Evolutionary conservation across 2,329 filamentous ascomycete species (phyloP).

Genomic region (Nemania serpens): DNA sequence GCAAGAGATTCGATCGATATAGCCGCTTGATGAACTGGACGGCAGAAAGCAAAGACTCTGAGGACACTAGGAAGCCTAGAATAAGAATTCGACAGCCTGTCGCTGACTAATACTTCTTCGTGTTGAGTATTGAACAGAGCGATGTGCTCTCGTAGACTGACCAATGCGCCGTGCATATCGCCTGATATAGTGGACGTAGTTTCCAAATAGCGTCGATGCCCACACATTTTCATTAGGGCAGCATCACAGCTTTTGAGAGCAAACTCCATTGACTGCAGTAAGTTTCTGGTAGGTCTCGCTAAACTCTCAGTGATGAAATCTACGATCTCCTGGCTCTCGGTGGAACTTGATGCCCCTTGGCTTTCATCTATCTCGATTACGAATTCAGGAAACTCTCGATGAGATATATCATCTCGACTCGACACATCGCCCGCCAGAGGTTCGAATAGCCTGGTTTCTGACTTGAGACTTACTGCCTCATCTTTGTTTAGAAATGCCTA

Average conservation of each 20-base stretch:
- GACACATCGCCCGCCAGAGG: slow-evolving; percentile 17
- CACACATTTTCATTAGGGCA: slow-evolving; percentile 58
- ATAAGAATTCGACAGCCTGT: slow-evolving; percentile 51
- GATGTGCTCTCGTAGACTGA: slow-evolving; percentile 49
- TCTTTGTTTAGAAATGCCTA: background rate
- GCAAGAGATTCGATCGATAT: slow-evolving; percentile 52
- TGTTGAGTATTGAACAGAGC: slow-evolving; percentile 54
- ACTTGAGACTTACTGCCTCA: slow-evolving; percentile 51
- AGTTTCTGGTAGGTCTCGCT: slow-evolving; percentile 51
- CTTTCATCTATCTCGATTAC: slow-evolving; percentile 44
- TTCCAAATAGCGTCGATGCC: slow-evolving; percentile 53
- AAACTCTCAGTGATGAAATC: slow-evolving; percentile 42
- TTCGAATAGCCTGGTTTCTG: slow-evolving; percentile 53
- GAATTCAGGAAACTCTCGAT: slow-evolving; percentile 33
- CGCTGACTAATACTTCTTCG: slow-evolving; percentile 51
- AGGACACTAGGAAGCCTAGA: slow-evolving; percentile 55
- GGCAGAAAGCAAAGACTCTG: slow-evolving; percentile 59
- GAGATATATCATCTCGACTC: background rate
- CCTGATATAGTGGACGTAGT: slow-evolving; percentile 48
- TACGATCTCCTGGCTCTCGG: slow-evolving; percentile 35
- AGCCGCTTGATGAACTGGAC: slow-evolving; percentile 58
- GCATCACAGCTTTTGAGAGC: slow-evolving; percentile 55
- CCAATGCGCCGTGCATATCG: slow-evolving; percentile 47
- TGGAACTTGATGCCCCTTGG: background rate
- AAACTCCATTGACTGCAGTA: slow-evolving; percentile 53